Base-by-base conservation (phyloP, 441 rosid genomes). In the Biscutella laevigata region DNA sequence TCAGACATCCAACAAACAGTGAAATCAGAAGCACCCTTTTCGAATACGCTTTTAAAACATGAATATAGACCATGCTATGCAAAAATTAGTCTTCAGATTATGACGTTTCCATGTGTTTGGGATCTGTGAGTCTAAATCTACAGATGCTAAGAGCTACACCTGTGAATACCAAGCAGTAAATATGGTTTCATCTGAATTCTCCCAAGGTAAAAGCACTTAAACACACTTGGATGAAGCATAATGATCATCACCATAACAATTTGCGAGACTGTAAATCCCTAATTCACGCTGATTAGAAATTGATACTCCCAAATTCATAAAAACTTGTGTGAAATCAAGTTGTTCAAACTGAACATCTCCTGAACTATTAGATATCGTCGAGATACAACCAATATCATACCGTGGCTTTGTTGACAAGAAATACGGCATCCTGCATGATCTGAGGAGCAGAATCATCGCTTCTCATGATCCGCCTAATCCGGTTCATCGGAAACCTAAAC, bases 381-480 rank as follows among this genome's bases (percentile, higher is more conserved):
- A n/a, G n/a, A 33, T 21, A 28, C 6, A 25, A 5, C 20, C 49
- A 66, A 30, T n/a, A 34, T 24, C 46, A 59, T 78, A 91, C 96
- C 80, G 86, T 70, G 52, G 95, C 98, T 71, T 83, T 85, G 56
- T 85, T 88, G 65, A 85, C 83, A 43, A 91, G 74, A 55, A 85
- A 88, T 7, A 81, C 82, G 4, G 60, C n/a, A n/a, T n/a, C n/a
- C n/a, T n/a, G n/a, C n/a, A n/a, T n/a, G n/a, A n/a, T n/a, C n/a
- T n/a, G n/a, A 66, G 67, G 52, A 44, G 57, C 62, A 12, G 71
- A 50, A 37, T 72, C 73, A 10, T 74, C 88, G 54, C 53, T 71
- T 67, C 78, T 85, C 44, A 80, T 79, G 30, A 91, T 85, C 67
- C 85, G 76, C 72, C 68, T 73, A 4, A 87, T 75, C 70, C 95